phyloP scores from a whole-genome alignment of 345 rosid genomes.

The Noccaea bulbosa region DNA sequence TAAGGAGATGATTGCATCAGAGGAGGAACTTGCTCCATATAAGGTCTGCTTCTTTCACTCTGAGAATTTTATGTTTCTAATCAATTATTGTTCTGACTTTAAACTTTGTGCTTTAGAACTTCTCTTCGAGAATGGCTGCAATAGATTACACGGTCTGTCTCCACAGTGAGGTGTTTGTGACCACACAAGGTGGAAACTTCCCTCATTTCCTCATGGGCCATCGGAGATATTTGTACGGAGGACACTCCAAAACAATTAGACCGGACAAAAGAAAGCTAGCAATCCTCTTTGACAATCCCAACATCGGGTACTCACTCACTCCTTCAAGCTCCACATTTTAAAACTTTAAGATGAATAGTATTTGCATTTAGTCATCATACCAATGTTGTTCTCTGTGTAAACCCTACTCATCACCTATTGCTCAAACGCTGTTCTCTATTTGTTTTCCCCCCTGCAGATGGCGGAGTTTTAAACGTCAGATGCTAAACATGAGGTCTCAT shows the following conservation, averaged over 20 bases:
- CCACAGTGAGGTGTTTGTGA: conserved; percentile 98
- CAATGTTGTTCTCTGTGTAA: neutral
- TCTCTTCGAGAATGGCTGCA: conserved; percentile 99
- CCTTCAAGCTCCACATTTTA: conserved; percentile 10
- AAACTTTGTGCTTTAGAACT: conserved; percentile 65
- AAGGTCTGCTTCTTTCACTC: conserved; percentile 53
- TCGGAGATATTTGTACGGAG: conserved; percentile 84
- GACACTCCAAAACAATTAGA: conserved; percentile 92
- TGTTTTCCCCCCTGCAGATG: conserved; percentile 54
- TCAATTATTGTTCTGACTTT: conserved; percentile 39
- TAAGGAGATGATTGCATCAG: conserved; percentile 85
- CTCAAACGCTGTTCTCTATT: conserved; percentile 5
- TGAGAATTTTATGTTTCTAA: neutral
- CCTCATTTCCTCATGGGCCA: conserved; percentile 99
- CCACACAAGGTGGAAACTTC: conserved; percentile 99
- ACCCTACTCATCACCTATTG: neutral
- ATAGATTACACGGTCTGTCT: conserved; percentile 99
- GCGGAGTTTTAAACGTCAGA: conserved; percentile 89
- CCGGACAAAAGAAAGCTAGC: conserved; percentile 99
- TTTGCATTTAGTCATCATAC: neutral
- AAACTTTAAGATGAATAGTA: neutral
- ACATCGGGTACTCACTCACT: conserved; percentile 67
- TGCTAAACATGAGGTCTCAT: conserved; percentile 88
- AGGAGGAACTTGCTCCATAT: conserved; percentile 83
- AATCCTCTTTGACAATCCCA: conserved; percentile 87